Evolutionary conservation across 148 eudicot genomes (phyloP).

Genomic region (Silene conica): DNA sequence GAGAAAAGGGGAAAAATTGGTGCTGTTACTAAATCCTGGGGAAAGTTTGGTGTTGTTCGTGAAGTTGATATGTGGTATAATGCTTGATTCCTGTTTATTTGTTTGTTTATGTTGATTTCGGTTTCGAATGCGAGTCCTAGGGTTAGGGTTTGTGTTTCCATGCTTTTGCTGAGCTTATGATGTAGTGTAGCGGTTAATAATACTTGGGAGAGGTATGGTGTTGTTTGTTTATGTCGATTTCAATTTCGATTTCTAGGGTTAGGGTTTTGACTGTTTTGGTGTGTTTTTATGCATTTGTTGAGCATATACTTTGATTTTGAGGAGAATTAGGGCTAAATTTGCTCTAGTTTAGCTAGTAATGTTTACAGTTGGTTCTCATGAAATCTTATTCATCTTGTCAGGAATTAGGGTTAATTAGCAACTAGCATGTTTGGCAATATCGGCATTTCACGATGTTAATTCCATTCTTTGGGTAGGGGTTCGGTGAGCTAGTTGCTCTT

Average conservation of each 20-base stretch:
- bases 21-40: constrained; percentile 84
- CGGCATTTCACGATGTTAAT: not conserved
- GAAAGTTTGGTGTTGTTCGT: constrained; percentile 77
- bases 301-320: not conserved
- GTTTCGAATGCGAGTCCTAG: not conserved
- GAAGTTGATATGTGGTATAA: constrained; percentile 95
- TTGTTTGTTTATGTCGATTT: not conserved
- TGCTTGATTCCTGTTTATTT: not conserved
- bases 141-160: constrained; percentile 13
- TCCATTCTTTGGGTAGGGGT: not conserved
- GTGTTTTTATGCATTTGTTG: not conserved
- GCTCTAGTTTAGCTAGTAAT: not conserved
- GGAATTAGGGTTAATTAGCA: not conserved
- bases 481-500: not conserved
- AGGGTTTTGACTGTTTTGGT: not conserved
- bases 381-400: not conserved
- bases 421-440: not conserved
- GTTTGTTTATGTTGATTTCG: not conserved
- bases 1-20: constrained; percentile 61
- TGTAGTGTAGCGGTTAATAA: no score
- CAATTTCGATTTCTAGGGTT: constrained; percentile 5
- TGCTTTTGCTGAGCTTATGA: not conserved
- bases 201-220: no score
- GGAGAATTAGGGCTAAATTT: not conserved
- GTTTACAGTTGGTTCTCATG: not conserved